These are phyloP conservation scores for Rubia yunnanensis DNA, from an alignment of 257 asterid species.

Conservation along the genomic window DNA sequence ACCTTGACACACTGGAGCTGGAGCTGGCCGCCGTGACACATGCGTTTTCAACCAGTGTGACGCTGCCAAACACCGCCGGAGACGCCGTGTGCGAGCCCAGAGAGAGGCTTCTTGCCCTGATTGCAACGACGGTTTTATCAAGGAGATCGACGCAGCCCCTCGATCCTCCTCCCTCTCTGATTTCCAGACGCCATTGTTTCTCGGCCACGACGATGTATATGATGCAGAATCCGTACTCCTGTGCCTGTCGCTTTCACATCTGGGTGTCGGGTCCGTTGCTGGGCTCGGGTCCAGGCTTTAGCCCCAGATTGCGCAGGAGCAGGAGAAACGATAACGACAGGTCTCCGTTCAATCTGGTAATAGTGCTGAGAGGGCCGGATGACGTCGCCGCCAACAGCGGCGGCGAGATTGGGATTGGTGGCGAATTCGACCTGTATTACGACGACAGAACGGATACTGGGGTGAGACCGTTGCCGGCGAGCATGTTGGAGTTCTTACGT, in stretches of 20 bases:
- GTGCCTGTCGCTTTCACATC: not conserved
- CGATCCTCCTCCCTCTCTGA: slow-evolving; percentile 1
- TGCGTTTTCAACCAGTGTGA: too few species aligned
- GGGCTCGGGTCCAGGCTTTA: slow-evolving; percentile 3
- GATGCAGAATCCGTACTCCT: slow-evolving; percentile 8
- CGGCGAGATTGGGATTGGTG: slow-evolving; percentile 3
- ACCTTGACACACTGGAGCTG: too few species aligned
- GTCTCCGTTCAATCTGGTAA: slow-evolving; percentile 21
- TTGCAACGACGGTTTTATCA: slow-evolving; percentile 13
- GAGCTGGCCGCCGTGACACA: too few species aligned
- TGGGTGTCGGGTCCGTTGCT: not conserved
- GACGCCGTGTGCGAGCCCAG: too few species aligned
- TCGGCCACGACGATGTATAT: slow-evolving; percentile 12
- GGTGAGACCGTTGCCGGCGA: slow-evolving; percentile 17
- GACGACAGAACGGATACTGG: slow-evolving; percentile 20
- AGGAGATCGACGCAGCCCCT: slow-evolving; percentile 6
- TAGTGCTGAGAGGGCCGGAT: slow-evolving; percentile 13
- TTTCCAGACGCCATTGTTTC: slow-evolving; percentile 5
- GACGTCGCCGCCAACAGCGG: not conserved
- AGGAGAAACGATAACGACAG: slow-evolving; percentile 15
- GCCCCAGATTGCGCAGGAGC: slow-evolving; percentile 13
- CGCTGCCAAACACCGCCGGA: too few species aligned
- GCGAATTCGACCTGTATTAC: slow-evolving; percentile 17
- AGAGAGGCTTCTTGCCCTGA: slow-evolving; percentile 10
- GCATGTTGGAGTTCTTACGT: slow-evolving; percentile 17